Evolutionary conservation across 768 basidiomycete genomes (phyloP).

Genomic region (Sarcodon sp.): DNA sequence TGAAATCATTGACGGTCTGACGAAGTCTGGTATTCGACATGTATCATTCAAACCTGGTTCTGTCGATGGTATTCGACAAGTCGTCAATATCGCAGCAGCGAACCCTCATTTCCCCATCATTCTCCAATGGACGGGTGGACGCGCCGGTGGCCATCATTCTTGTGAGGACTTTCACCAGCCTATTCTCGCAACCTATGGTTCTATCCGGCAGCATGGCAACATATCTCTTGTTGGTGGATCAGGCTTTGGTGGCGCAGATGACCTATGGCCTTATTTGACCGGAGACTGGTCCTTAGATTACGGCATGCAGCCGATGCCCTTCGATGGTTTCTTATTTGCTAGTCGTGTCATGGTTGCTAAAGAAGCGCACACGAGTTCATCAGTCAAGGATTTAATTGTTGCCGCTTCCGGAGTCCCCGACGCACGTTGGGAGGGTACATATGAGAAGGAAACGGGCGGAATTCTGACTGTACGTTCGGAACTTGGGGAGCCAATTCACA

Average conservation of each 20-base stretch:
- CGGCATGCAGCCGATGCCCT: constrained; percentile 90
- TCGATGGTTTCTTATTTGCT: constrained; percentile 94
- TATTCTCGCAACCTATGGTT: constrained; percentile 76
- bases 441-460: constrained; percentile 87
- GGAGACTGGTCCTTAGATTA: constrained; percentile 91
- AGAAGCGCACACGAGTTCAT: constrained; percentile 90
- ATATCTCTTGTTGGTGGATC: constrained; percentile 88
- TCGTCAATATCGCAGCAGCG: constrained; percentile 86
- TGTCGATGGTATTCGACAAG: constrained; percentile 94
- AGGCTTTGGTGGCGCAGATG: constrained; percentile 90
- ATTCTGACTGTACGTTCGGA: constrained; percentile 96
- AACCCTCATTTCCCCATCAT: constrained; percentile 97
- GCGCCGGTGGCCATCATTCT: constrained; percentile 96
- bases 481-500: constrained; percentile 97
- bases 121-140: constrained; percentile 98
- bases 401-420: constrained; percentile 89
- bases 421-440: constrained; percentile 88
- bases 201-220: constrained; percentile 83
- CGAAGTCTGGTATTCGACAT: constrained; percentile 82
- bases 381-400: constrained; percentile 95
- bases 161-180: constrained; percentile 99
- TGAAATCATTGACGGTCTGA: constrained; percentile 85
- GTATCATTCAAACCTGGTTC: constrained; percentile 98
- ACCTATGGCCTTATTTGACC: constrained; percentile 93
- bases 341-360: constrained; percentile 98